These are phyloP conservation scores for Ambrosiella cleistominuta DNA, from an alignment of 2,329 filamentous ascomycete genomes.

Conservation along the genomic window DNA sequence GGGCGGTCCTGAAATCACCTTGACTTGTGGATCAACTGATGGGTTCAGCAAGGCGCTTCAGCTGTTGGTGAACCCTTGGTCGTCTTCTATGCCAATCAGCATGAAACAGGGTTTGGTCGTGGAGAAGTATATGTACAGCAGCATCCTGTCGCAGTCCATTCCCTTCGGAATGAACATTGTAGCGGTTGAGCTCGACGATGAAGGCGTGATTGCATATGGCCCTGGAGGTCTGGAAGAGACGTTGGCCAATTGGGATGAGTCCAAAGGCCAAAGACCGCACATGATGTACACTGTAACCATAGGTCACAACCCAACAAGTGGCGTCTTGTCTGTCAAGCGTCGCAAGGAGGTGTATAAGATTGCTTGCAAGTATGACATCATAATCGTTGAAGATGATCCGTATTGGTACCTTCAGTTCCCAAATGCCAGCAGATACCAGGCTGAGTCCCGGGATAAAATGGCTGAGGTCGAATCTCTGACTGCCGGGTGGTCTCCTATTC, in stretches of 20 bases:
- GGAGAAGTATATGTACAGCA: constrained; percentile 70
- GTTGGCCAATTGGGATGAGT: constrained; percentile 63
- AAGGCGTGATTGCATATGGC: constrained; percentile 63
- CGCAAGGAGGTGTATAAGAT: constrained; percentile 64
- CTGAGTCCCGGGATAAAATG: constrained; percentile 27
- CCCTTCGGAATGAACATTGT: constrained; percentile 58
- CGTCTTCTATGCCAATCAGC: constrained; percentile 42
- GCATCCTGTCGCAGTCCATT: constrained; percentile 46
- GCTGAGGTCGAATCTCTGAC: constrained; percentile 19
- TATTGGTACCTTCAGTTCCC: constrained; percentile 93
- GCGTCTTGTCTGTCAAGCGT: constrained; percentile 54
- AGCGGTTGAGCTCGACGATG: constrained; percentile 56
- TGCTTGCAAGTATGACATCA: constrained; percentile 68
- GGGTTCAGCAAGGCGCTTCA: constrained; percentile 65
- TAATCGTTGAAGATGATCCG: constrained; percentile 87
- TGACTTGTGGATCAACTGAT: constrained; percentile 73
- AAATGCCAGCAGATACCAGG: constrained; percentile 38
- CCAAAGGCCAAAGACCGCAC: constrained; percentile 58
- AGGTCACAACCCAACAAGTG: constrained; percentile 76
- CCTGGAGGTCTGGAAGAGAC: constrained; percentile 60
- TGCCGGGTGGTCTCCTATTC: constrained; percentile 18
- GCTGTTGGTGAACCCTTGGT: constrained; percentile 59
- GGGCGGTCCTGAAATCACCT: constrained; percentile 56
- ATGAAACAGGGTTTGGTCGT: constrained; percentile 62
- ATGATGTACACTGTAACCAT: constrained; percentile 73